phyloP scores from a whole-genome alignment of 768 basidiomycete genomes.

The Leccinum subgranulosum region DNA sequence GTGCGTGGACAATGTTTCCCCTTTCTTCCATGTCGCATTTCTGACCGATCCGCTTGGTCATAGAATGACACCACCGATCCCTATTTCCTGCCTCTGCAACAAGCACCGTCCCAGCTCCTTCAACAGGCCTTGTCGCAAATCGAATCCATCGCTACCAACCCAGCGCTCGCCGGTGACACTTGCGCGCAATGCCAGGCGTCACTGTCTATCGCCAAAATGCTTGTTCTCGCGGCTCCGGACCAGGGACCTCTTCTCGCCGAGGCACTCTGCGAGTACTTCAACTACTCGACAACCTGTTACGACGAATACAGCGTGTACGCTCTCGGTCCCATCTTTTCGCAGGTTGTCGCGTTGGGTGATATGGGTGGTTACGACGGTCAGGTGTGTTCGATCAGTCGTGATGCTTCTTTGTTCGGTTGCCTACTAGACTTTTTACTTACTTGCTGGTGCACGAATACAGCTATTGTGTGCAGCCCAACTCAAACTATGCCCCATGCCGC shows the following conservation, averaged over 20 bases:
- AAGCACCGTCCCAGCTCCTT: conserved; percentile 34
- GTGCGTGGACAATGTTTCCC: conserved; percentile 15
- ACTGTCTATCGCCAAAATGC: conserved; percentile 40
- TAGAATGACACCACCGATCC: conserved; percentile 45
- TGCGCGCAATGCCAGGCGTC: conserved; percentile 41
- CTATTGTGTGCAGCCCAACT: conserved; percentile 38
- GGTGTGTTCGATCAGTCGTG: conserved; percentile 20
- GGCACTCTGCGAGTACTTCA: conserved; percentile 42
- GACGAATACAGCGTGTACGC: conserved; percentile 32
- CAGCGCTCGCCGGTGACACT: conserved; percentile 34
- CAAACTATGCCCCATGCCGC: conserved; percentile 36
- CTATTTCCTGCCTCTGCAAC: conserved; percentile 40
- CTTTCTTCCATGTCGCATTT: neutral
- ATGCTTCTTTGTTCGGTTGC: neutral
- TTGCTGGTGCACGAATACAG: neutral
- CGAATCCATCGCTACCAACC: conserved; percentile 35
- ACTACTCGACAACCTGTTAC: conserved; percentile 36
- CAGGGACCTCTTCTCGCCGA: conserved; percentile 41
- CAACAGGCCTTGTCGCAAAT: conserved; percentile 39
- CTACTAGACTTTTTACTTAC: neutral
- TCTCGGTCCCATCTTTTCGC: conserved; percentile 44
- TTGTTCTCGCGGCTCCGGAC: conserved; percentile 40
- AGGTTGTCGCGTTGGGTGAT: conserved; percentile 45
- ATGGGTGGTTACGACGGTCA: conserved; percentile 50
- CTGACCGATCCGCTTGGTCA: neutral